phyloP scores from a whole-genome alignment of 768 basidiomycete genomes.

The Termitomyces sp. region DNA sequence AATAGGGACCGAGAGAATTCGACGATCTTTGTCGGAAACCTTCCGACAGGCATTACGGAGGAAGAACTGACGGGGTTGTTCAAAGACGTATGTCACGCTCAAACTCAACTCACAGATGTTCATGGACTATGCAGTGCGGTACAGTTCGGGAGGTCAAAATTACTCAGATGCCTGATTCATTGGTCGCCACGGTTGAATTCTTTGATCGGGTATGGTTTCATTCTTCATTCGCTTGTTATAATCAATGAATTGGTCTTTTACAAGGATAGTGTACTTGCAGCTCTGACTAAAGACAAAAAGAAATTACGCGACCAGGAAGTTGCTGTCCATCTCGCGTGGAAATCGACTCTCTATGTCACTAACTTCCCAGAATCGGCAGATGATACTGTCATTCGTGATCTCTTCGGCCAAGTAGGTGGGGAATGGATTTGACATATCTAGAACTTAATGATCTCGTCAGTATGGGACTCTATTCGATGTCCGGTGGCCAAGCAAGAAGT shows the following conservation, averaged over 20 bases:
- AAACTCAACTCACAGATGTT: background rate
- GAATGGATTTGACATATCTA: background rate
- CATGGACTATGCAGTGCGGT: constrained; percentile 60
- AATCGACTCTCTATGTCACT: constrained; percentile 90
- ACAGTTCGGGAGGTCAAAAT: constrained; percentile 80
- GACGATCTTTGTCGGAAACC: constrained; percentile 80
- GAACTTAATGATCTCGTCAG: constrained; percentile 31
- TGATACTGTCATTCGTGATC: constrained; percentile 63
- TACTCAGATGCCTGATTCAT: constrained; percentile 45
- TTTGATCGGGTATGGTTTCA: constrained; percentile 42
- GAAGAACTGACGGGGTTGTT: constrained; percentile 70
- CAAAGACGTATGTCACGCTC: constrained; percentile 61
- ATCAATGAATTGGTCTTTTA: background rate
- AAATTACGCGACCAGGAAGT: constrained; percentile 71
- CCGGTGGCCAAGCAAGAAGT: constrained; percentile 97
- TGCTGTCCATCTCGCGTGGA: constrained; percentile 86
- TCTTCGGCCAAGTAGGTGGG: constrained; percentile 71
- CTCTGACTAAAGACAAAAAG: constrained; percentile 94
- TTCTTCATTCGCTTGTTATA: background rate
- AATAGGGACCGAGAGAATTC: constrained; percentile 90
- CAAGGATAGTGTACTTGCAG: constrained; percentile 78
- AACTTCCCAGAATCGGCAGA: constrained; percentile 89
- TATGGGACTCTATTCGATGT: constrained; percentile 91
- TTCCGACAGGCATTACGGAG: constrained; percentile 52
- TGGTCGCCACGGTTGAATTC: constrained; percentile 91